Conservation (phyloP, 352 stramenopile species). For the Globisporangium acanthophoron region DNA sequence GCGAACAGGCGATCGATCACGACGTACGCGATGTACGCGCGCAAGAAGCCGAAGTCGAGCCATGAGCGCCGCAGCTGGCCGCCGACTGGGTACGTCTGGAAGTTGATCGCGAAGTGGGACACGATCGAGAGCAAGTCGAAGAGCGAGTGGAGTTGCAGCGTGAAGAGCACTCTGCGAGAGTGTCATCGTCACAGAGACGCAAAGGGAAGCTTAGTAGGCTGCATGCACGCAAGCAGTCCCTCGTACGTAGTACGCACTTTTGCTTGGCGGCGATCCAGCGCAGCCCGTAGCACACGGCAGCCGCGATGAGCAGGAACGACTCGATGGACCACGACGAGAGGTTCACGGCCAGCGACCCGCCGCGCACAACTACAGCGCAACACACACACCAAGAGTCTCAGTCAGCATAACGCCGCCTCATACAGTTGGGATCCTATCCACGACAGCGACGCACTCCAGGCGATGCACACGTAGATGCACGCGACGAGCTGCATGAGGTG, state of each 20-base stretch:
- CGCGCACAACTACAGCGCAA: constrained; percentile 49
- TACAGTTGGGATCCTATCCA: too few relatives aligned
- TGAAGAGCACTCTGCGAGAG: constrained; percentile 42
- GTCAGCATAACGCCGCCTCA: background rate
- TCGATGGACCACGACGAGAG: constrained; percentile 83
- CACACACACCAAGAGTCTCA: background rate
- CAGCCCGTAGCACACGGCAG: constrained; percentile 58
- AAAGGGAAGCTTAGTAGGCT: background rate
- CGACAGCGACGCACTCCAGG: constrained; percentile 65
- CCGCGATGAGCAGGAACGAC: constrained; percentile 66
- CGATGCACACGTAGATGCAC: constrained; percentile 73
- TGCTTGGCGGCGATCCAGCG: constrained; percentile 79
- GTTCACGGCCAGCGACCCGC: constrained; percentile 54
- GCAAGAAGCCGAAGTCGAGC: constrained; percentile 85
- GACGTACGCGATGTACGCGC: constrained; percentile 80
- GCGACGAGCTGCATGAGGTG: constrained; percentile 75
- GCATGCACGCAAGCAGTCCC: background rate
- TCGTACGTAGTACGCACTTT: constrained; percentile 40
- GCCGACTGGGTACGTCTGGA: constrained; percentile 58
- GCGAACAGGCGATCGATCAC: constrained; percentile 70
- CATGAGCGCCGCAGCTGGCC: constrained; percentile 60
- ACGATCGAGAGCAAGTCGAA: constrained; percentile 82
- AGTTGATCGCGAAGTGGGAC: constrained; percentile 75
- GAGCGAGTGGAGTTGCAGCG: constrained; percentile 58
- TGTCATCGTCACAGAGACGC: background rate